Evolutionary conservation across 1,139 yeast species (phyloP).

Genomic region (Yamadazyma siamensis): DNA sequence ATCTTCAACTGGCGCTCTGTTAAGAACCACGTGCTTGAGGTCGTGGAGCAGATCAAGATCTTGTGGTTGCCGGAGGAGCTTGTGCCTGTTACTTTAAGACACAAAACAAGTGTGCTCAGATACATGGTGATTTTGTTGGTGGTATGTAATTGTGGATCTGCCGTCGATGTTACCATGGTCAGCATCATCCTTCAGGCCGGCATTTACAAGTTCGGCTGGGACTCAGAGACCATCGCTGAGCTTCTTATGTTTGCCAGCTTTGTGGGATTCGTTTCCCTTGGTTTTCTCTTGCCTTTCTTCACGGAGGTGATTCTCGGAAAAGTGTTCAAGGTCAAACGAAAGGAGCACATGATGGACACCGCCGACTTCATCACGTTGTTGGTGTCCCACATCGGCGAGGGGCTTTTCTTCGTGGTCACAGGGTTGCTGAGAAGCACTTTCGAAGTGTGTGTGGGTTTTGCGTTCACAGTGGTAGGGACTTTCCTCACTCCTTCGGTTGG

Average conservation of each 20-base stretch:
- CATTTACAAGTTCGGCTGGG: conserved; percentile 57
- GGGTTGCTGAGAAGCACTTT: conserved; percentile 1
- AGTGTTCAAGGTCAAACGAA: conserved; percentile 4
- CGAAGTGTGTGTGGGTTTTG: too few relatives aligned
- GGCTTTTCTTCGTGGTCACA: too few relatives aligned
- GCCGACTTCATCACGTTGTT: conserved; percentile 4
- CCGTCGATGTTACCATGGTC: conserved; percentile 23
- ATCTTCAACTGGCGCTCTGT: not conserved
- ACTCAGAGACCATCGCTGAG: conserved; percentile 55
- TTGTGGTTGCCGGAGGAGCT: conserved; percentile 37
- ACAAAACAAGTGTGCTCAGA: conserved; percentile 17
- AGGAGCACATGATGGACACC: conserved; percentile 4
- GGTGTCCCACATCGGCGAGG: too few relatives aligned
- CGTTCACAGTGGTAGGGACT: not conserved
- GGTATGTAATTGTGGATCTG: conserved; percentile 5
- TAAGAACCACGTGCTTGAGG: not conserved
- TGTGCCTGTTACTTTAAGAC: conserved; percentile 15
- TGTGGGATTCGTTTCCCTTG: conserved; percentile 29
- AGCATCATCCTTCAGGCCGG: conserved; percentile 56
- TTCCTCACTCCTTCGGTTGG: conserved; percentile 3
- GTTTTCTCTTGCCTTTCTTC: conserved; percentile 31
- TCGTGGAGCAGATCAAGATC: conserved; percentile 43
- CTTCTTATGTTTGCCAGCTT: conserved; percentile 54
- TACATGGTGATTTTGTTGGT: conserved; percentile 45
- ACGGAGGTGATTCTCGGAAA: conserved; percentile 12